Conservation (phyloP, 257 asterid genomes). For the Solanum chaucha region DNA sequence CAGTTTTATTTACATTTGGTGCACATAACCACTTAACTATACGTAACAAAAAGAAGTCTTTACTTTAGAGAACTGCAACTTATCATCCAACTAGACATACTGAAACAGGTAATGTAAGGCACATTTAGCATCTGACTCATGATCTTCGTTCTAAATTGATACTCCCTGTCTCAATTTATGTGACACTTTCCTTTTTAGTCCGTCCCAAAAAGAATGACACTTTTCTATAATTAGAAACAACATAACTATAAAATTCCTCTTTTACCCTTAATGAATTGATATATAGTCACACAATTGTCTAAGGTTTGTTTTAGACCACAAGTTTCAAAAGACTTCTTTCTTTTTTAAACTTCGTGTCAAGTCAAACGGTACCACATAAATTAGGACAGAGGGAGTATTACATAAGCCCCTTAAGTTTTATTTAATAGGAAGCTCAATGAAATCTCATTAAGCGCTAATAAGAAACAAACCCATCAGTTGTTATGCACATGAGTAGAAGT, state of each 20-base stretch:
- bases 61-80: not conserved
- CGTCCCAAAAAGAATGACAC: not conserved
- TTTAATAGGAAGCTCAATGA: not conserved
- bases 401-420: not conserved
- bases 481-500: not conserved
- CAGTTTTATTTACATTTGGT: not conserved
- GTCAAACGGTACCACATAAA: not conserved
- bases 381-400: not conserved
- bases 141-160: not conserved
- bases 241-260: not conserved
- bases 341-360: not conserved
- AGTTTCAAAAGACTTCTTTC: not conserved
- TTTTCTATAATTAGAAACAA: not conserved
- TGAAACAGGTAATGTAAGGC: not conserved
- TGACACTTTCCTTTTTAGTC: too few relatives aligned
- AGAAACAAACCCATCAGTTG: not conserved
- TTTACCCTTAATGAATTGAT: not conserved
- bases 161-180: not conserved
- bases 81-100: not conserved
- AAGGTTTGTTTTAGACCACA: not conserved
- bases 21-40: not conserved
- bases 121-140: not conserved
- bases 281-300: not conserved
- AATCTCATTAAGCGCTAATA: not conserved
- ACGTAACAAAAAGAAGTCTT: not conserved